Base-by-base conservation (phyloP, 2,329 filamentous ascomycete genomes). In the Ilyonectria robusta region DNA sequence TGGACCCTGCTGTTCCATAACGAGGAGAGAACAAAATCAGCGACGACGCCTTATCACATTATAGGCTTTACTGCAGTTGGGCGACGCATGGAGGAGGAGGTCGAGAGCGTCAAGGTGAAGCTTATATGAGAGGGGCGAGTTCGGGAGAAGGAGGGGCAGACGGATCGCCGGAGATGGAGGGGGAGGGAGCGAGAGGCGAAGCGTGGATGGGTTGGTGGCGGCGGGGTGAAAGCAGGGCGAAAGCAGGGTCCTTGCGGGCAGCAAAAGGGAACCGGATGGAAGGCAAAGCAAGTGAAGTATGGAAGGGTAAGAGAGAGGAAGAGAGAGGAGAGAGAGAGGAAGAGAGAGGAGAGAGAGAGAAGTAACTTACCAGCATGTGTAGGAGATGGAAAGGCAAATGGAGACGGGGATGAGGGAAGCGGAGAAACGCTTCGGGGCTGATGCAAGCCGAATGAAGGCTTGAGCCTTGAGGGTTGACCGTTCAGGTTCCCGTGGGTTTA, bases 1-100 rank as follows among this genome's bases (percentile, higher is more conserved):
- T 62, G 74, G 68, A 50, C 75, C 71, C 81, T 83, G 81, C 81
- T 83, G 80, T 86, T 87, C 85, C 86, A 88, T 88, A 79, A 84
- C 84, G 84, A 81, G 79, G 76, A 78, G 76, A 72, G 77, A 72
- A 65, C 64, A 75, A 66, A 53, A 75, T 77, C 70, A 78, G 74
- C 73, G 62, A 72, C 62, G 67, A 63, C 58, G 70, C 59, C 68
- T 69, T 75, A 71, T 76, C 67, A 74, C 73, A 75, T 73, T 65
- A 72, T 68, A 73, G 68, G 72, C 71, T 72, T 71, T 63, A 70
- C 66, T 66, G 59, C 69, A 75, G 66, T 65, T 66, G 53, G 59
- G 62, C 62, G 64, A 67, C 64, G 68, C 73, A 73, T 67, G 69
- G 69, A 58, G 68, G 67, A 70, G 66, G 62, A 67, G 58, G 63